phyloP scores from a whole-genome alignment of 495 filamentous ascomycete species.

The Haplographium delicatum region DNA sequence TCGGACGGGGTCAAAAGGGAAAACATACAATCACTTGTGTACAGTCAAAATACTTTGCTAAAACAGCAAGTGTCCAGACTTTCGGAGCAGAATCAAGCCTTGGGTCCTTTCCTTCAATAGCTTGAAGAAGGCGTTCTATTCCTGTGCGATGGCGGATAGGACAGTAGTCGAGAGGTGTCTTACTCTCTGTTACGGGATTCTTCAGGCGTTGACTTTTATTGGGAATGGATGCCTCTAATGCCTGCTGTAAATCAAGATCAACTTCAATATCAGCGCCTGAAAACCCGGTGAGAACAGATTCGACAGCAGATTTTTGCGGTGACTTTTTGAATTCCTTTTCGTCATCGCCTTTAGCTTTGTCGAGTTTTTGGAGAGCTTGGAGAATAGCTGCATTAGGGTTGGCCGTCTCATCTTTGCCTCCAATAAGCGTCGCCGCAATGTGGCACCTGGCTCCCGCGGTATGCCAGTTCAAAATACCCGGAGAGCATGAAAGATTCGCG shows the following conservation, averaged over 20 bases:
- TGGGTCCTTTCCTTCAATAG: slow-evolving; percentile 34
- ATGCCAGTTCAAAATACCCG: slow-evolving; percentile 40
- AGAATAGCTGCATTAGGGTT: neutral
- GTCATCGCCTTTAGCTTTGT: neutral
- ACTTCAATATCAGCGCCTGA: neutral
- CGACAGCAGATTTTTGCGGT: neutral
- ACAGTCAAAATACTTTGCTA: slow-evolving; percentile 44
- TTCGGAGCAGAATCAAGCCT: slow-evolving; percentile 47
- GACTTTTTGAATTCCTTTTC: too few species aligned
- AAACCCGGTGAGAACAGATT: neutral
- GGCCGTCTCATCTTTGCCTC: slow-evolving; percentile 6
- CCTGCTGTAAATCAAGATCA: neutral
- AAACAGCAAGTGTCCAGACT: slow-evolving; percentile 46
- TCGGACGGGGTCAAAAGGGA: neutral
- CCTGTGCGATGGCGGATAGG: slow-evolving; percentile 41
- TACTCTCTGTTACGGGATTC: neutral
- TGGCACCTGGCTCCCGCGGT: slow-evolving; percentile 24
- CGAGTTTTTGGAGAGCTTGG: neutral
- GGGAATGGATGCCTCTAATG: neutral
- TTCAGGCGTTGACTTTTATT: neutral
- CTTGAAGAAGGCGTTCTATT: slow-evolving; percentile 42
- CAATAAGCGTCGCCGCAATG: slow-evolving; percentile 14
- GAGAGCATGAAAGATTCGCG: slow-evolving; percentile 44
- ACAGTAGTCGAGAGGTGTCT: slow-evolving; percentile 39
- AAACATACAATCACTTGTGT: slow-evolving; percentile 19